phyloP scores from a whole-genome alignment of 805 yeast species.

The Soucietia sequanensis region DNA sequence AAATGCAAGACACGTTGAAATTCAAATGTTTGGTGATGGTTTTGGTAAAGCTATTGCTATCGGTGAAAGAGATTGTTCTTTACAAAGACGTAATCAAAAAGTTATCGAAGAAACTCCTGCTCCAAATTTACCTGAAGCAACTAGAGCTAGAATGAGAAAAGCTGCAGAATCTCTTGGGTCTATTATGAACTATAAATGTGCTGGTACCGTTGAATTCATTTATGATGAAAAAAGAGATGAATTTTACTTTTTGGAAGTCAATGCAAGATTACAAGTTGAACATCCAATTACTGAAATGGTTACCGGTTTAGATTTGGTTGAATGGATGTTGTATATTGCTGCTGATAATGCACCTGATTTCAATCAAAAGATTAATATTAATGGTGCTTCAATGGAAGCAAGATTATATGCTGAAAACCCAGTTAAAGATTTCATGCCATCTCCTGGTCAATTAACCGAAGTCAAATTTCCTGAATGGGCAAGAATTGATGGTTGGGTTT shows the following conservation, averaged over 20 bases:
- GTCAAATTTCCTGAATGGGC: conserved; percentile 88
- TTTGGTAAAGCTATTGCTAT: conserved; percentile 87
- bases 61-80: conserved; percentile 97
- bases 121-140: conserved; percentile 81
- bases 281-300: conserved; percentile 96
- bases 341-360: conserved; percentile 88
- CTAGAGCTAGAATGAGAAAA: conserved; percentile 69
- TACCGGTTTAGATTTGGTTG: conserved; percentile 92
- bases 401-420: conserved; percentile 97
- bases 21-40: conserved; percentile 97
- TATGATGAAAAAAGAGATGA: conserved; percentile 84
- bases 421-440: conserved; percentile 89
- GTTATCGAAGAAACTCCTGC: conserved; percentile 98
- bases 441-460: conserved; percentile 91
- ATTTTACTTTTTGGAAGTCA: conserved; percentile 93
- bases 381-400: conserved; percentile 96
- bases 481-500: conserved; percentile 92
- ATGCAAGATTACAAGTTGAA: conserved; percentile 95
- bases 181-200: conserved; percentile 86
- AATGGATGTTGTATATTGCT: conserved; percentile 94
- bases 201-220: conserved; percentile 96
- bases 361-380: conserved; percentile 51
- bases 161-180: conserved; percentile 85
- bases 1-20: conserved; percentile 93
- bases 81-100: conserved; percentile 96